Evolutionary conservation across 225 moss, liverwort and hornwort genomes (phyloP).

Genomic region (Thuidium tamariscinum): DNA sequence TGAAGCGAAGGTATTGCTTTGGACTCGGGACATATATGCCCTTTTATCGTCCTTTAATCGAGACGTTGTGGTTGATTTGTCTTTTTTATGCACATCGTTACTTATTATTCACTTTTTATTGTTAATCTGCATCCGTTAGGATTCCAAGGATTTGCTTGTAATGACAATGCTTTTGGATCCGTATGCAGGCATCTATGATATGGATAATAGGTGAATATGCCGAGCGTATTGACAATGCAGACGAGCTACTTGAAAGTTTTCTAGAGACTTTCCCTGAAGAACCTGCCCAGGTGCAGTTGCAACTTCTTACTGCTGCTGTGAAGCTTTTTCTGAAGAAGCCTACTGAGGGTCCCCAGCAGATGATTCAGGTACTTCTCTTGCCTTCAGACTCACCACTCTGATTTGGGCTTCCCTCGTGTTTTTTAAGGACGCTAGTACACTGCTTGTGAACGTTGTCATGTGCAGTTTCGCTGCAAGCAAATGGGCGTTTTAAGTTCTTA

Average conservation of each 20-base stretch:
- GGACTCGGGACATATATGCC: neutral
- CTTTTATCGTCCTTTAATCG: neutral
- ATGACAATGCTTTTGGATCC: neutral
- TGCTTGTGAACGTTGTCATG: neutral
- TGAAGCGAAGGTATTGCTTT: conserved; percentile 74
- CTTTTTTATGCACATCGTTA: neutral
- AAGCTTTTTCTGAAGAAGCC: conserved; percentile 96
- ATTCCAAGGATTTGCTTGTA: neutral
- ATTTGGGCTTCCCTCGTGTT: no score
- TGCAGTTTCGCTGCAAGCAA: neutral
- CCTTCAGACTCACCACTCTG: neutral
- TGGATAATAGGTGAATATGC: conserved; percentile 99
- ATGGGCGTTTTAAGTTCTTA: neutral
- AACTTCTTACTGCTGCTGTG: conserved; percentile 92
- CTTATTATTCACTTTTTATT: neutral
- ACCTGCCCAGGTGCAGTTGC: conserved; percentile 95
- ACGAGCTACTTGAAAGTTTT: conserved; percentile 92
- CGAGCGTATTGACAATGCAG: conserved; percentile 96
- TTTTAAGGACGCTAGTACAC: neutral
- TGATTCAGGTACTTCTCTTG: conserved; percentile 67
- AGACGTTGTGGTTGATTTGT: neutral
- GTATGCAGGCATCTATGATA: conserved; percentile 85
- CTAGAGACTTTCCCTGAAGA: conserved; percentile 93
- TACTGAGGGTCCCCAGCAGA: conserved; percentile 95
- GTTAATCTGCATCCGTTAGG: neutral